A percentile compares a stretch with the other conserved stretches of the same genome.
Conservation (phyloP, 495 filamentous ascomycete genomes). For the Penicillium lagena region DNA sequence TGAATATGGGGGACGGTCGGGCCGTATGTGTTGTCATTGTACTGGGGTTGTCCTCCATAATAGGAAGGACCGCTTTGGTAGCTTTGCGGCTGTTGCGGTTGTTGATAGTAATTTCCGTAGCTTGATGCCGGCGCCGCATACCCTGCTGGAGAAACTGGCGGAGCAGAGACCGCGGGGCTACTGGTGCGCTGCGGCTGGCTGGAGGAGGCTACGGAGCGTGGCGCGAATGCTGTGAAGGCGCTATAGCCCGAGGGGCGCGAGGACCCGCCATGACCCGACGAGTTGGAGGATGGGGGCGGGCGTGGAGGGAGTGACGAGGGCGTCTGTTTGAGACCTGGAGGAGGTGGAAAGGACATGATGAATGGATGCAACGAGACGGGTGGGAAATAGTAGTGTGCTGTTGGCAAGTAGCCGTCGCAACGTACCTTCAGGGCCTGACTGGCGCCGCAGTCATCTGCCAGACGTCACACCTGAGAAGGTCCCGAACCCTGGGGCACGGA, state of each 20-base stretch:
- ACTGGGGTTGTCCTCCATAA: slow-evolving; percentile 41
- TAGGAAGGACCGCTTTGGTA: slow-evolving; percentile 43
- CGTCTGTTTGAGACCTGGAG: slow-evolving; percentile 74
- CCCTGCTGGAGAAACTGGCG: slow-evolving; percentile 32
- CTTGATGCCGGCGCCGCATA: slow-evolving; percentile 30
- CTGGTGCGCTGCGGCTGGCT: slow-evolving; percentile 35
- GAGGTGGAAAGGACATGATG: slow-evolving; percentile 93
- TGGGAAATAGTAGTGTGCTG: slow-evolving; percentile 25
- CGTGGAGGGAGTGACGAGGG: slow-evolving; percentile 76
- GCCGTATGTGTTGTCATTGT: slow-evolving; percentile 45
- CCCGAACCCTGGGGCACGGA: slow-evolving; percentile 5
- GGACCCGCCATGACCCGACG: slow-evolving; percentile 32
- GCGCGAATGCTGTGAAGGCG: slow-evolving; percentile 53
- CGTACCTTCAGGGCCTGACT: slow-evolving; percentile 55
- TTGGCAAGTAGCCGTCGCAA: slow-evolving; percentile 36
- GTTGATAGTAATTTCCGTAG: slow-evolving; percentile 32
- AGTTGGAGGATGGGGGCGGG: slow-evolving; percentile 61
- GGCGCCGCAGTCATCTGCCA: slow-evolving; percentile 32
- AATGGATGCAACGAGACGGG: slow-evolving; percentile 51
- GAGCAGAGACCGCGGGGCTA: slow-evolving; percentile 36
- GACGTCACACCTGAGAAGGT: slow-evolving; percentile 34
- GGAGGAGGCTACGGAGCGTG: slow-evolving; percentile 55
- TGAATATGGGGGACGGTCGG: slow-evolving; percentile 66
- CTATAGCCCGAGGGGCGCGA: slow-evolving; percentile 27
- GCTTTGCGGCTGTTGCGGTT: slow-evolving; percentile 25